Conservation (phyloP, 2,329 filamentous ascomycete genomes). For the Fusarium temperatum region DNA sequence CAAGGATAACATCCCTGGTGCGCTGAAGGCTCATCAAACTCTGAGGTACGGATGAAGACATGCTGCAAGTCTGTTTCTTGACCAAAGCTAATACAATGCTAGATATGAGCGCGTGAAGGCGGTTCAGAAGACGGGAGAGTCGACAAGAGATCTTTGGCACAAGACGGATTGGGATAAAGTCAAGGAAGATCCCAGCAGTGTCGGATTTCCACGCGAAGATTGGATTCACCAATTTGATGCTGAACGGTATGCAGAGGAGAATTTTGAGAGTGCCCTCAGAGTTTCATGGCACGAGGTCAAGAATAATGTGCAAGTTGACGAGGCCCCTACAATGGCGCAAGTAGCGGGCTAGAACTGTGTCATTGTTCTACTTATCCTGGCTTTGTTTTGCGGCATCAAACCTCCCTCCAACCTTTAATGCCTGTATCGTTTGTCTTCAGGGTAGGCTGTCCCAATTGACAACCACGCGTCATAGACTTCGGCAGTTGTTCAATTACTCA, state of each 20-base stretch:
- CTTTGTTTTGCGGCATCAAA: background rate
- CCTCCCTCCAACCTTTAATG: background rate
- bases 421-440: background rate
- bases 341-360: background rate
- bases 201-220: constrained; percentile 29
- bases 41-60: background rate
- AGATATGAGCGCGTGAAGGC: constrained; percentile 35
- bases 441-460: background rate
- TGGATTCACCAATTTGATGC: constrained; percentile 38
- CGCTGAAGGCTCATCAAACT: constrained; percentile 22
- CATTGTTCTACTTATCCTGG: background rate
- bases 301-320: background rate
- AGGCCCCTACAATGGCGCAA: background rate
- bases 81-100: fast-evolving
- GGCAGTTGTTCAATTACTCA: background rate
- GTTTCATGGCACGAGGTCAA: background rate
- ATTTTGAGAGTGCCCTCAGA: constrained; percentile 11
- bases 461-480: constrained; percentile 8
- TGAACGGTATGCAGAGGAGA: constrained; percentile 30
- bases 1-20: constrained; percentile 18
- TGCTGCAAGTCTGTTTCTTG: fast-evolving
- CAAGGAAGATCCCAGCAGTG: constrained; percentile 20
- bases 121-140: constrained; percentile 35
- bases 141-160: constrained; percentile 35
- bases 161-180: constrained; percentile 35